A percentile compares a stretch with the other conserved stretches of the same genome.
These are phyloP conservation scores for Yamadazyma sp. DNA, from an alignment of 1,139 yeast genomes.

Conservation along the genomic window DNA sequence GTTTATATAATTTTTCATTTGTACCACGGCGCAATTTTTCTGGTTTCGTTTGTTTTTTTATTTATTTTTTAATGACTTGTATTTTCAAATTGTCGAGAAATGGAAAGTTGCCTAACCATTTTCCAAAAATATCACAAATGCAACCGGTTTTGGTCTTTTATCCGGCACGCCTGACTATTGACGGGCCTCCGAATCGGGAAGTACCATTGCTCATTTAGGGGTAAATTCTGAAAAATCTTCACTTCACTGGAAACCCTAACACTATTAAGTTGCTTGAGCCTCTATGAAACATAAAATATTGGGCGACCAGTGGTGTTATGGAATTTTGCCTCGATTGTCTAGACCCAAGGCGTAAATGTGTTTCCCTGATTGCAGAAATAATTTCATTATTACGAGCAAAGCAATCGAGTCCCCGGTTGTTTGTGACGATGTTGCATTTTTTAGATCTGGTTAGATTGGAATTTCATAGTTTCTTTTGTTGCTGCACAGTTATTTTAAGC, in stretches of 20 bases:
- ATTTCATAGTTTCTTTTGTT: no score
- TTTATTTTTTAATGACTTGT: neutral
- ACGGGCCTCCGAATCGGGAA: neutral
- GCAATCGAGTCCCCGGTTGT: no score
- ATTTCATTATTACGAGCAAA: no score
- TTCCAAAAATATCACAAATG: neutral
- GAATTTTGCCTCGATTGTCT: no score
- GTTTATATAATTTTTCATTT: constrained; percentile 3
- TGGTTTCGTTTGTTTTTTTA: neutral
- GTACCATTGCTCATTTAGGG: constrained; percentile 1
- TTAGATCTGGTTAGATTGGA: no score
- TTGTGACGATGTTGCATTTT: no score
- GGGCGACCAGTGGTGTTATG: no score
- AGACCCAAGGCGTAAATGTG: no score
- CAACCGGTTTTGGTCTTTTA: neutral
- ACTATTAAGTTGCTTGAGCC: neutral
- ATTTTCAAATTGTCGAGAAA: neutral
- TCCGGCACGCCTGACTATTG: neutral
- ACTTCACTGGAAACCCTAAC: neutral
- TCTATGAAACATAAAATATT: no score
- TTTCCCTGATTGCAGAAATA: no score
- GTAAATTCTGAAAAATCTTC: neutral
- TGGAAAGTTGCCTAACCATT: neutral
- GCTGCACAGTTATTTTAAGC: neutral
- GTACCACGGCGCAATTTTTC: neutral